These are phyloP conservation scores for Russula sp. DNA, from an alignment of 768 basidiomycete genomes.

Conservation along the genomic window DNA sequence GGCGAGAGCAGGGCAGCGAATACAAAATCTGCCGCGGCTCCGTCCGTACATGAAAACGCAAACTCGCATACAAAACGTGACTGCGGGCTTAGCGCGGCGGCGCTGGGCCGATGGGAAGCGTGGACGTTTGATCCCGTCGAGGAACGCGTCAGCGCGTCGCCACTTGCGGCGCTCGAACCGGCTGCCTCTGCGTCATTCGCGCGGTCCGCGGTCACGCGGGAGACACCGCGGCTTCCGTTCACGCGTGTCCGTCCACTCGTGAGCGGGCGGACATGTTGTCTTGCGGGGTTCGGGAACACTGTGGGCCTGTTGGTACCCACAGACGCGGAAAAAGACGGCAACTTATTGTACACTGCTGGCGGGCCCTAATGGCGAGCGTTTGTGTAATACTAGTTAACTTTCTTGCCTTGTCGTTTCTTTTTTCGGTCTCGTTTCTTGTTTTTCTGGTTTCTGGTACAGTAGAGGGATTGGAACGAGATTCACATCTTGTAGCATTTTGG, in stretches of 20 bases:
- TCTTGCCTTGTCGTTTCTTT: not conserved
- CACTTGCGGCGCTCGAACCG: constrained; percentile 43
- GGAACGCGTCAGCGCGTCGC: constrained; percentile 43
- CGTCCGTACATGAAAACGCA: constrained; percentile 24
- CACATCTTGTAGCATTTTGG: constrained; percentile 10
- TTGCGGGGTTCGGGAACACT: constrained; percentile 25
- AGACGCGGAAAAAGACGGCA: not conserved
- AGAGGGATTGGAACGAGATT: not conserved
- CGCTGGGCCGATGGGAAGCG: constrained; percentile 76
- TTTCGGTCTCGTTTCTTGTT: not conserved
- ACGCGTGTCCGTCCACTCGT: constrained; percentile 24
- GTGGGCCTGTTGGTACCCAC: constrained; percentile 19
- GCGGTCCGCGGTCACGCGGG: not conserved
- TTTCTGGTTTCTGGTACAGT: not conserved
- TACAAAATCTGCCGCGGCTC: constrained; percentile 22
- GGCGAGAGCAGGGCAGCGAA: not conserved
- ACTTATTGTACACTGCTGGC: not conserved
- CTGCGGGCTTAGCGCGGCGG: constrained; percentile 52
- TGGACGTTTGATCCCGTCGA: constrained; percentile 67
- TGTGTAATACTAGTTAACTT: not conserved
- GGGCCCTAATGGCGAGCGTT: not conserved
- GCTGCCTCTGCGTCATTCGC: not conserved
- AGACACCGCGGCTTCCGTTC: constrained; percentile 22
- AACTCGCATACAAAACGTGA: constrained; percentile 24
- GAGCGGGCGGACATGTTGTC: constrained; percentile 16